Evolutionary conservation across 1,284 basidiomycete genomes (phyloP), one percentile per base, ranked within the genome.

Genomic region (Tilletia setariae): DNA sequence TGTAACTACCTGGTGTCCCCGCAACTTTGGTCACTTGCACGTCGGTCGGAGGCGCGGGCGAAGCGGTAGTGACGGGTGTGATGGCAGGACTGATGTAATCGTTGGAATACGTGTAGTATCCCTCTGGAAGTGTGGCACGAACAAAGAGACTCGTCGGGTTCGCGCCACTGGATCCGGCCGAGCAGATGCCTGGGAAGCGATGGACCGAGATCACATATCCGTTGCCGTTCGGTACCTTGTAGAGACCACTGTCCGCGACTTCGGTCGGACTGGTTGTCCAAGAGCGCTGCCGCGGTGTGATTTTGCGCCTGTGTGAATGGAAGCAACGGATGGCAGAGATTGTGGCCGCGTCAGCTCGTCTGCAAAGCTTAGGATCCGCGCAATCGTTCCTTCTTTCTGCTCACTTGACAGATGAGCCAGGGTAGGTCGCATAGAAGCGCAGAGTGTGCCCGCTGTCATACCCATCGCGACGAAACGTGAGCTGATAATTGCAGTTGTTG

Each of bases 31-130:
- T 30, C 28, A 61, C 30, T 30, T 35, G 23, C 25, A 61, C 30
- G 35, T 61, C 35, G 1, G 28, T 35, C 1, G 56, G 56, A 6
- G 32, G 13, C 19, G 28, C 2, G 15, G 56, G 56, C 2, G 35
- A 30, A 13, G 28, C 7, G 9, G 30, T 32, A 4, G 28, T 30
- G 4, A 30, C 11, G 16, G 28, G 25, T 21, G 56, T 30, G 32
- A 61, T 35, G 56, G 30, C 56, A 15, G 56, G 56, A 19, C 30
- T 35, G 56, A 40, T 61, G 28, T 8, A 61, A 30, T 61, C 56
- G 56, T 61, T 61, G 2, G 7, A 11, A 30, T 61, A 61, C n/a
- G n/a, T n/a, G 15, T 40, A n/a, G 56, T 19, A 61, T 11, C 32
- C 30, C 30, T 15, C 28, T 30, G 3, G 30, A 59, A 61, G 56